These are phyloP conservation scores for Nigrospora osmanthi DNA, from an alignment of 2,329 filamentous ascomycete genomes.

Conservation along the genomic window DNA sequence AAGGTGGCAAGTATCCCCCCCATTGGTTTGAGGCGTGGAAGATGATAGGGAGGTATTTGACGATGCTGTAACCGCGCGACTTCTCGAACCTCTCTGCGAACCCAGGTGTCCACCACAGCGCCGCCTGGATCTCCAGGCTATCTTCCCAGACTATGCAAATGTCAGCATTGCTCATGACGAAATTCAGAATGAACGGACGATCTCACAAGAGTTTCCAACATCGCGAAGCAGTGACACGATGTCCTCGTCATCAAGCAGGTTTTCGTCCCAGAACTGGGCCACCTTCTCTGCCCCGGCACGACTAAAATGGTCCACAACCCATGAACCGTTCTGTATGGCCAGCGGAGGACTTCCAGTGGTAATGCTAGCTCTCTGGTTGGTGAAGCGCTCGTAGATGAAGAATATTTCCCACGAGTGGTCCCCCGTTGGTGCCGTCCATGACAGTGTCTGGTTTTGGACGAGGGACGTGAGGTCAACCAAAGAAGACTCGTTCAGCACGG, in stretches of 20 bases:
- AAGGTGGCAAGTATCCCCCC: constrained; percentile 10
- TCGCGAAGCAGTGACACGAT: constrained; percentile 5
- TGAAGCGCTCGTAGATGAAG: constrained; percentile 13
- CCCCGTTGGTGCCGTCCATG: constrained; percentile 7
- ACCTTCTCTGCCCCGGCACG: constrained; percentile 12
- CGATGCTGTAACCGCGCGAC: constrained; percentile 9
- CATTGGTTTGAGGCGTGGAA: constrained; percentile 12
- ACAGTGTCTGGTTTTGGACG: background rate
- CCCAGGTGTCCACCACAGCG: constrained; percentile 13
- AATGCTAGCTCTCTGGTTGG: constrained; percentile 11
- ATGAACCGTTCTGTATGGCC: constrained; percentile 13
- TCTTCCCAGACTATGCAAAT: constrained; percentile 14
- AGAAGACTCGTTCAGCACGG: constrained; percentile 4
- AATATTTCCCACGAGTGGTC: constrained; percentile 7
- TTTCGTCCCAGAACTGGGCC: constrained; percentile 15
- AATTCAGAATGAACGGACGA: background rate
- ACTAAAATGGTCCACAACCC: constrained; percentile 18
- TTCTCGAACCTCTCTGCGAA: constrained; percentile 9
- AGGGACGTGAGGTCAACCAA: constrained; percentile 8
- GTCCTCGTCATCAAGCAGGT: constrained; percentile 9
- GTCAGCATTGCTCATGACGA: background rate
- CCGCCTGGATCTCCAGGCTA: constrained; percentile 15
- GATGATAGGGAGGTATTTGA: constrained; percentile 11
- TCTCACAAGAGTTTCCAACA: constrained; percentile 12
- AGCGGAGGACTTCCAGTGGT: constrained; percentile 5